A percentile compares a stretch with the other conserved stretches of the same genome.
These are phyloP conservation scores for Parastagonospora nodorum DNA, from an alignment of 2,329 filamentous ascomycete genomes.

Conservation along the genomic window DNA sequence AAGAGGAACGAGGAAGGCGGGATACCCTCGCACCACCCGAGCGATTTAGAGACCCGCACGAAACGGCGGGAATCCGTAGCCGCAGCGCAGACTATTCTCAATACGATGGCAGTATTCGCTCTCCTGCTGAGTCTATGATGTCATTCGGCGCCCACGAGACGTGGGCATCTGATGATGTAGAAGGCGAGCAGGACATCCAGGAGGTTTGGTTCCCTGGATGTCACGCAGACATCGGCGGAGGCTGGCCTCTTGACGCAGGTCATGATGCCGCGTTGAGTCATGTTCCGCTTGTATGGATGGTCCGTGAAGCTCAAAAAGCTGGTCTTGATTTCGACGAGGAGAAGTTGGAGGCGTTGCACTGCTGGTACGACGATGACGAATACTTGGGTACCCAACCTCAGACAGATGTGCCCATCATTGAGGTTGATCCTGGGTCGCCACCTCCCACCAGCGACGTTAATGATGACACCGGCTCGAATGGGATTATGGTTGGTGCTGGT, in stretches of 20 bases:
- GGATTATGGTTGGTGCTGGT: slow-evolving; percentile 1
- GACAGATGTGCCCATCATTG: slow-evolving; percentile 36
- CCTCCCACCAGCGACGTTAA: slow-evolving; percentile 2
- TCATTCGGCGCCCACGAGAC: slow-evolving; percentile 33
- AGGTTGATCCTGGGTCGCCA: slow-evolving; percentile 37
- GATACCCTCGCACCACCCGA: slow-evolving; percentile 36
- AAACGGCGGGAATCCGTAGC: slow-evolving; percentile 40
- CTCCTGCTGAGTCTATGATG: slow-evolving; percentile 36
- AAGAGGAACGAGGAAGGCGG: slow-evolving; percentile 22
- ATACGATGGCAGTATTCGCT: slow-evolving; percentile 14
- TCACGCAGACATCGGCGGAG: slow-evolving; percentile 79
- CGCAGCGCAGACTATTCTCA: slow-evolving; percentile 36
- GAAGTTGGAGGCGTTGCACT: slow-evolving; percentile 70
- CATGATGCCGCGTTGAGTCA: slow-evolving; percentile 68
- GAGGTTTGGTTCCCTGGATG: slow-evolving; percentile 82
- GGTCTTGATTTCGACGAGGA: slow-evolving; percentile 72
- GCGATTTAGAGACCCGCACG: slow-evolving; percentile 39
- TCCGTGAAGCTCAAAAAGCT: slow-evolving; percentile 66
- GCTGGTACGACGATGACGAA: slow-evolving; percentile 53
- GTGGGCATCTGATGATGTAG: slow-evolving; percentile 38
- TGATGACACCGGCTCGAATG: not conserved
- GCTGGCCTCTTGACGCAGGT: slow-evolving; percentile 64
- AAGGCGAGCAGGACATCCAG: slow-evolving; percentile 71
- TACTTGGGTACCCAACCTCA: not conserved
- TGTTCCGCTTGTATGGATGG: slow-evolving; percentile 72